Base-by-base conservation (phyloP, 1,284 basidiomycete species). In the Wallemia ichthyophaga region DNA sequence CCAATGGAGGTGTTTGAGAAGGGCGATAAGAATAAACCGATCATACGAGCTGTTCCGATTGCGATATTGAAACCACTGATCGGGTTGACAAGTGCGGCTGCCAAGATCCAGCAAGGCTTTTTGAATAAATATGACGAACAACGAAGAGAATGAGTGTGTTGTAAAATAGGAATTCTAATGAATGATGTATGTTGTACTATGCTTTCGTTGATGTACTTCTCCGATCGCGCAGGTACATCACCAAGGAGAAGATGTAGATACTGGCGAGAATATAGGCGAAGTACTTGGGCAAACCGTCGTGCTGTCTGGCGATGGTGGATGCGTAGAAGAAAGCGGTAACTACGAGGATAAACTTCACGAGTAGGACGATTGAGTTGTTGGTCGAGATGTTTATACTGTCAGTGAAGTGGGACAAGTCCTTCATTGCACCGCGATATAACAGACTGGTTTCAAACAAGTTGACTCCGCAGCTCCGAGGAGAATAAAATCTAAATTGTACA, bases 1-100 rank as follows among this genome's bases (percentile, higher is more conserved):
- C 92, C 92, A 0, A 96, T 98, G 89, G 94, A 98, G 69, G 88
- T 95, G 19, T 95, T 96, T 65, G 92, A 98, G 69, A 75, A 83
- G n/a, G 37, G 37, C 3, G 37, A 48, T 5, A 48, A 48, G n/a
- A 48, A 48, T 48, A 48, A 48, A 19, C 37, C 91, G 23, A 88
- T 98, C 19, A 83, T 96, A 58, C 80, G 89, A 55, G 92, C 92
- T 24, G 87, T 98, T 21, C 92, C 92, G 0, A 92, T 98, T 61
- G 92, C 92, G 0, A 85, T 98, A 1, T 71, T 98, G 64, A 87
- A 85, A 65, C 88, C 91, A 0, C 92, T 94, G 82, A 92, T 94
- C 60, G 92, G 92, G 5, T 89, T 89, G 1, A 87, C 82, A 59
- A 91, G 92, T 69, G 92, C 92, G 0, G 82, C 96, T 59, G 84